A percentile compares a stretch with the other conserved stretches of the same genome.
Conservation (phyloP, 1,284 basidiomycete species). For the Cryptococcus sp. region DNA sequence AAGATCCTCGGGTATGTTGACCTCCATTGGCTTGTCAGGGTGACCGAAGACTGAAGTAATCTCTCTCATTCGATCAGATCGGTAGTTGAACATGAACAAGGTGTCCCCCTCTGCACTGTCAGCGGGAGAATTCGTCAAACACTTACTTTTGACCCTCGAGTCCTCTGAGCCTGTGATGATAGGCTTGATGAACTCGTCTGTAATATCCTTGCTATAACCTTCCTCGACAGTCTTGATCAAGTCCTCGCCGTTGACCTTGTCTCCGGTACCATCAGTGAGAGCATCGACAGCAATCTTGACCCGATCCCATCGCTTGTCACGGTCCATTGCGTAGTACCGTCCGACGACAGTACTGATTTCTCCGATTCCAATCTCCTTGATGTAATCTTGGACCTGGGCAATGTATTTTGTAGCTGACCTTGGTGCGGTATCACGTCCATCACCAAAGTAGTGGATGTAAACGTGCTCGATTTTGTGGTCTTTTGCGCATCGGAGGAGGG, state of each 20-base stretch:
- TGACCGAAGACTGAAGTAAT: slow-evolving; percentile 72
- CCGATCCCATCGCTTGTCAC: slow-evolving; percentile 90
- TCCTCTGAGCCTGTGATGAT: slow-evolving; percentile 76
- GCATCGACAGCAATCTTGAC: slow-evolving; percentile 81
- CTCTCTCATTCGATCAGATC: slow-evolving; percentile 89
- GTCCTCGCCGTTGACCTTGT: slow-evolving; percentile 54
- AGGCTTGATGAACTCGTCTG: slow-evolving; percentile 89
- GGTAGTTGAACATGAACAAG: slow-evolving; percentile 90
- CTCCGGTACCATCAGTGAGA: slow-evolving; percentile 69
- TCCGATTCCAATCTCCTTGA: slow-evolving; percentile 61
- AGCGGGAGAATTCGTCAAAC: neutral
- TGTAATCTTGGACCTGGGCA: slow-evolving; percentile 69
- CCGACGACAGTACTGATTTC: slow-evolving; percentile 73
- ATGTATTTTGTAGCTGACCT: slow-evolving; percentile 68
- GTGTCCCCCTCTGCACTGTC: slow-evolving; percentile 60
- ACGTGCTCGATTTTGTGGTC: slow-evolving; percentile 73
- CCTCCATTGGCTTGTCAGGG: slow-evolving; percentile 74
- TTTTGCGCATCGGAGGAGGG: slow-evolving; percentile 80
- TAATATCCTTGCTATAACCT: slow-evolving; percentile 72
- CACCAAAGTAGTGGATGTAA: slow-evolving; percentile 85
- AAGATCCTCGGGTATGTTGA: slow-evolving; percentile 73
- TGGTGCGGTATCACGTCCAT: slow-evolving; percentile 79
- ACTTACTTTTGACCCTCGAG: slow-evolving; percentile 70
- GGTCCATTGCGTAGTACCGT: slow-evolving; percentile 91
- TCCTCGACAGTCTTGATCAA: slow-evolving; percentile 64